Evolutionary conservation across 805 yeast species (phyloP).

Genomic region (Schizosaccharomyces octosporus): DNA sequence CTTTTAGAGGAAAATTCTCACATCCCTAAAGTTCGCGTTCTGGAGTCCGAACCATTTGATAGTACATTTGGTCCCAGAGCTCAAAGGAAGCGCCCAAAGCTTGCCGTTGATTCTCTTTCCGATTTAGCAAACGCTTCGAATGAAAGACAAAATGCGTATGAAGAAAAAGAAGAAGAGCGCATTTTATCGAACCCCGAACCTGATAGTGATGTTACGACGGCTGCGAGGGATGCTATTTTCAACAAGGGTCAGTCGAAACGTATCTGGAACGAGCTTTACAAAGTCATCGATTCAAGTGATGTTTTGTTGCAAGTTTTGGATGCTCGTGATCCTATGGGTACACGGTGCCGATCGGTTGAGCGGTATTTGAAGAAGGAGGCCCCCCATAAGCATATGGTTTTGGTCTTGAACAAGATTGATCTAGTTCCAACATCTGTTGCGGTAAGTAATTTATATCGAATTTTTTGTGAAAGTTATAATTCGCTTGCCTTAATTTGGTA

Average conservation of each 20-base stretch:
- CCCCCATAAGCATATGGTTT: constrained; percentile 86
- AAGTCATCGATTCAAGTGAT: constrained; percentile 92
- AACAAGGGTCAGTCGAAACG: constrained; percentile 94
- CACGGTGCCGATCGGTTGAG: constrained; percentile 81
- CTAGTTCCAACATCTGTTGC: constrained; percentile 98
- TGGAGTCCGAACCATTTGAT: constrained; percentile 69
- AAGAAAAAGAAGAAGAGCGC: constrained; percentile 42
- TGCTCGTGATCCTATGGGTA: constrained; percentile 93
- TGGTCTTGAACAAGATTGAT: constrained; percentile 90
- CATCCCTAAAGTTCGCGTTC: constrained; percentile 55
- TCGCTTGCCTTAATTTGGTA: neutral
- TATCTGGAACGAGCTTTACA: constrained; percentile 93
- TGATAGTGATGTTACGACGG: constrained; percentile 66
- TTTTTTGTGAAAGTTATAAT: neutral
- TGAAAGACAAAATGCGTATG: constrained; percentile 31
- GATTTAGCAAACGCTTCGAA: constrained; percentile 43
- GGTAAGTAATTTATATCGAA: constrained; percentile 33
- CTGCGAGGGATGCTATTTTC: constrained; percentile 87
- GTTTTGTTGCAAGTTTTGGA: constrained; percentile 89
- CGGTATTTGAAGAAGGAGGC: constrained; percentile 81
- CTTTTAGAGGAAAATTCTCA: constrained; percentile 52
- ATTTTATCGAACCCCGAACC: constrained; percentile 24
- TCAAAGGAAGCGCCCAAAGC: constrained; percentile 61
- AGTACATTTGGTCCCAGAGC: constrained; percentile 84
- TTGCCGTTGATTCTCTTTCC: constrained; percentile 51